A percentile compares a stretch with the other conserved stretches of the same genome.
These are phyloP conservation scores for Lecanicillium sp. DNA, from an alignment of 2,329 filamentous ascomycete genomes.

Conservation along the genomic window DNA sequence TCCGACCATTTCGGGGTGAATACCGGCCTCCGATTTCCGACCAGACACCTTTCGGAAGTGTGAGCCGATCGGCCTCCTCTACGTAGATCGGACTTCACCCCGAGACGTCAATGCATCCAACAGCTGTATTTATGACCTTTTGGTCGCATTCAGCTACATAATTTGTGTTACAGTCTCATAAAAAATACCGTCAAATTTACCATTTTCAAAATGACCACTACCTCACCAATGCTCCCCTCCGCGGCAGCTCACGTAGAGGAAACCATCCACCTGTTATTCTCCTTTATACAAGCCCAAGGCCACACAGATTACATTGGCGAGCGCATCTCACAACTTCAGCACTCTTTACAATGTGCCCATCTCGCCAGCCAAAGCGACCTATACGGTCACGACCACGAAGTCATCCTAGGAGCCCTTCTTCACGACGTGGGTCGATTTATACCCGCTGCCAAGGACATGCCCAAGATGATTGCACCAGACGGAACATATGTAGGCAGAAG, in stretches of 20 bases:
- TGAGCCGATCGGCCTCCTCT: no score
- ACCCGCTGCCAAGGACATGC: not conserved
- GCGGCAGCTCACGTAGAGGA: not conserved
- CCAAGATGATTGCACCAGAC: not conserved
- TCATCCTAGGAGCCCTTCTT: not conserved
- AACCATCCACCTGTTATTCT: not conserved
- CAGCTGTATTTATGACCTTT: no score
- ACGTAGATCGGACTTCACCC: no score
- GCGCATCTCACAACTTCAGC: not conserved
- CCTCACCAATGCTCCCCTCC: not conserved
- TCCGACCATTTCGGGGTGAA: not conserved
- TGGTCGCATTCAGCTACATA: no score
- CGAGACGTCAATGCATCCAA: no score
- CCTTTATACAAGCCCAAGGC: not conserved
- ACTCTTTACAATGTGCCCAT: not conserved
- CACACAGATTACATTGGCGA: not conserved
- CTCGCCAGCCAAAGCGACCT: not conserved
- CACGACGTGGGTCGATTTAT: not conserved
- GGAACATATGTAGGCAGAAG: not conserved
- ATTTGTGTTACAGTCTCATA: no score
- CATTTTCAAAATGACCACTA: not conserved
- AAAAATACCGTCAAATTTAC: no score
- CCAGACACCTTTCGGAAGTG: not conserved
- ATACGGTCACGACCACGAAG: not conserved
- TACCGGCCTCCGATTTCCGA: not conserved